A percentile compares a stretch with the other conserved stretches of the same genome.
Evolutionary conservation across 2,329 filamentous ascomycete species (phyloP).

Genomic region (Elsinoe batatas): DNA sequence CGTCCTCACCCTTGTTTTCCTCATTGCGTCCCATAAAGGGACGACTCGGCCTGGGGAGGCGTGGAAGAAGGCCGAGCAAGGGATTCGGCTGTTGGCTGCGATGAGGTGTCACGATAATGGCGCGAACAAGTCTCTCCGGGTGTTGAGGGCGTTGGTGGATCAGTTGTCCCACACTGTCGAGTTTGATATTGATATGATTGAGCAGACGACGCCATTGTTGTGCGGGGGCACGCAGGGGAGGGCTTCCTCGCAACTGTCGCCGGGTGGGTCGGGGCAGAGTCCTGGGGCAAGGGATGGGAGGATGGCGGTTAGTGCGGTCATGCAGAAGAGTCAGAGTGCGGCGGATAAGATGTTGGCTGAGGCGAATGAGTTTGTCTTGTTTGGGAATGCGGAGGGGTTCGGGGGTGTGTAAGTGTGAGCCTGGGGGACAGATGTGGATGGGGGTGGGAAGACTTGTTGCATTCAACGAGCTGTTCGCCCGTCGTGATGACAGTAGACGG

Average conservation of each 20-base stretch:
- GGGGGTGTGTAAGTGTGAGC: neutral
- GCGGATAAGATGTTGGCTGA: constrained; percentile 9
- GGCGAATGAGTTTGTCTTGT: constrained; percentile 10
- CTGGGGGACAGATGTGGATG: too few relatives aligned
- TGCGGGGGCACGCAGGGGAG: neutral
- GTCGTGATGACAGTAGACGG: too few relatives aligned
- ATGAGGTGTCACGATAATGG: constrained; percentile 11
- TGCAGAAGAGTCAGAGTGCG: neutral
- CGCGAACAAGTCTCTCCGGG: neutral
- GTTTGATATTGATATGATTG: constrained; percentile 11
- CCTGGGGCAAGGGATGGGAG: neutral
- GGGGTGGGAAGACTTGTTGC: too few relatives aligned
- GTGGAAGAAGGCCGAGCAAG: constrained; percentile 11
- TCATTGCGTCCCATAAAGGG: constrained; percentile 10
- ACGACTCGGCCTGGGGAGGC: constrained; percentile 6
- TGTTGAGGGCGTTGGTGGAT: neutral
- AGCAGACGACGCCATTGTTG: neutral
- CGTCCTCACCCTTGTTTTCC: constrained; percentile 8
- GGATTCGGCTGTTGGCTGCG: neutral
- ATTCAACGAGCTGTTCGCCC: too few relatives aligned
- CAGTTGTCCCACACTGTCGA: constrained; percentile 10
- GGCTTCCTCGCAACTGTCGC: neutral
- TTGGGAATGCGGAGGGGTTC: constrained; percentile 6
- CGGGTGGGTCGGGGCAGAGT: neutral
- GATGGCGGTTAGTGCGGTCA: neutral